A percentile compares a stretch with the other conserved stretches of the same genome.
phyloP scores from a whole-genome alignment of 371 early-diverging fungal genomes.

The Mortierella sp. region DNA sequence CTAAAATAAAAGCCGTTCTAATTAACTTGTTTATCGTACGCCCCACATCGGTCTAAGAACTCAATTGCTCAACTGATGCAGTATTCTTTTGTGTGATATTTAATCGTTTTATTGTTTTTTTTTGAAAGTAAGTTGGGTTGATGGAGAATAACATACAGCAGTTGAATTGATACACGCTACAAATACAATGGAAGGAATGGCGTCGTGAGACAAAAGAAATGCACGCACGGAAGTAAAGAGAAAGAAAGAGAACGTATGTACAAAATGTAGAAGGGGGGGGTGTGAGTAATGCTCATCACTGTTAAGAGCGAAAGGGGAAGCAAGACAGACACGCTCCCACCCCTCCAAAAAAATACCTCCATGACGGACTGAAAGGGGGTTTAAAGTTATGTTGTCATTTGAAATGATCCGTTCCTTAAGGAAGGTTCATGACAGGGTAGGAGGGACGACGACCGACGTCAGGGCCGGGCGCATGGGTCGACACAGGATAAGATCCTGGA shows the following conservation, averaged over 20 bases:
- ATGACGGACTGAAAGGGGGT: background rate
- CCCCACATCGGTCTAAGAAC: background rate
- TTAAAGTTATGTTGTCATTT: slow-evolving; percentile 4
- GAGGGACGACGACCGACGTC: slow-evolving; percentile 43
- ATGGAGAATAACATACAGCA: too few species aligned
- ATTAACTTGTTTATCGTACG: background rate
- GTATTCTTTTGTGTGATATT: background rate
- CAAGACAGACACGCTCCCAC: background rate
- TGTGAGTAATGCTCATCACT: background rate
- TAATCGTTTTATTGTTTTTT: background rate
- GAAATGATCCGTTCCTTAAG: background rate
- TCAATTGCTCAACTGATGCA: background rate
- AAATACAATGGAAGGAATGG: slow-evolving; percentile 2
- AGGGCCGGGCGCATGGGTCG: slow-evolving; percentile 32
- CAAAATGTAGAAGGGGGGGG: slow-evolving; percentile 1
- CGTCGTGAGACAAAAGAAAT: background rate
- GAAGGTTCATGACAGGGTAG: slow-evolving; percentile 3
- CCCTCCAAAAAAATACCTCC: background rate
- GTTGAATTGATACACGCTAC: slow-evolving; percentile 6
- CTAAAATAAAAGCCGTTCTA: background rate
- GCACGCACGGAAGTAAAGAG: background rate
- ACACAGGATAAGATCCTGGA: slow-evolving; percentile 8
- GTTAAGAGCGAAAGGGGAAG: background rate
- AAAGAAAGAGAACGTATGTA: slow-evolving; percentile 16
- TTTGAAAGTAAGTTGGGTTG: too few species aligned